phyloP scores from a whole-genome alignment of 768 basidiomycete species.

The Rhodotorula babjevae region DNA sequence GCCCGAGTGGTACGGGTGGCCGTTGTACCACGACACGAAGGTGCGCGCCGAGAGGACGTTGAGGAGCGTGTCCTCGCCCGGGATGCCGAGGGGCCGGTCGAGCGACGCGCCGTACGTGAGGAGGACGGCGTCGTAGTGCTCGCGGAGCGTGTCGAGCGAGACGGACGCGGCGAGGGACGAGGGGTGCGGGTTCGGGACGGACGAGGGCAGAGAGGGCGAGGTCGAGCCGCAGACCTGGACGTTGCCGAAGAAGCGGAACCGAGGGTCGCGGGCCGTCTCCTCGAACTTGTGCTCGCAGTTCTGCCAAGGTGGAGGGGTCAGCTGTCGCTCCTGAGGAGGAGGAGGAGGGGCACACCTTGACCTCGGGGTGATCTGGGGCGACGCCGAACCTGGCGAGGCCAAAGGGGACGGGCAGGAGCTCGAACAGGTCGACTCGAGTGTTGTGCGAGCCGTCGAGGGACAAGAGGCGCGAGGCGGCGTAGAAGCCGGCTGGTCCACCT shows the following conservation, averaged over 20 bases:
- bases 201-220: conserved; percentile 45
- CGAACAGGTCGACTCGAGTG: conserved; percentile 75
- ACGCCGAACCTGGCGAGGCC: conserved; percentile 94
- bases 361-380: conserved; percentile 96
- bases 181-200: conserved; percentile 50
- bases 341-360: conserved; percentile 61
- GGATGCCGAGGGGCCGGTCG: conserved; percentile 57
- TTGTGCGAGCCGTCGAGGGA: conserved; percentile 42
- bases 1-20: conserved; percentile 61
- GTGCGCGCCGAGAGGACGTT: conserved; percentile 68
- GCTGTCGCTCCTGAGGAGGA: background rate
- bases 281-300: conserved; percentile 97
- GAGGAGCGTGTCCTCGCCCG: conserved; percentile 48
- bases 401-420: conserved; percentile 88
- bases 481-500: conserved; percentile 95
- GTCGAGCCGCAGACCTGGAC: conserved; percentile 50
- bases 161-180: conserved; percentile 48
- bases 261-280: conserved; percentile 65
- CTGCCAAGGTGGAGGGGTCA: conserved; percentile 50
- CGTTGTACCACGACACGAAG: conserved; percentile 94
- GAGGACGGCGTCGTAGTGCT: conserved; percentile 76
- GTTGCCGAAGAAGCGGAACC: conserved; percentile 88
- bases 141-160: conserved; percentile 59
- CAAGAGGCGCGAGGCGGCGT: conserved; percentile 80
- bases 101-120: conserved; percentile 80